Base-by-base conservation (phyloP, 2,329 filamentous ascomycete species). In the Chrysoporthe deuterocubensis region DNA sequence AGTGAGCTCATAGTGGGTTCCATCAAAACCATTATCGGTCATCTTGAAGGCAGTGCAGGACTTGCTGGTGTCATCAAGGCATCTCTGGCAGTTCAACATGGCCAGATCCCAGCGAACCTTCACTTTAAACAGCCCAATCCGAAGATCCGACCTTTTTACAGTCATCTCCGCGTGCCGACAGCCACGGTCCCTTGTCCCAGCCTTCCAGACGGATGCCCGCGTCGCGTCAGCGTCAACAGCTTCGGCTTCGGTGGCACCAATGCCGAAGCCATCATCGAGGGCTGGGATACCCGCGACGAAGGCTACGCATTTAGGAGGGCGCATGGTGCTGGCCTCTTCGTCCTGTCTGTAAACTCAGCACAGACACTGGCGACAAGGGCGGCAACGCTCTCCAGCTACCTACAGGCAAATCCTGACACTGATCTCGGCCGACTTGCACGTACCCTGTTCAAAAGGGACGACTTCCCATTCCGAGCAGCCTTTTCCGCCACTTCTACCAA, bases 1-100 rank as follows among this genome's bases (percentile, higher is more conserved):
- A 57, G 18, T 18, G 52, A 7, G 48, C 71, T 66, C 6, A 67
- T 79, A 4, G 75, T 77, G 0, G 76, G 76, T 1, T 77, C 75
- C 0, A 67, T 77, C 48, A 78, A 78, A 65, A 78, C 76, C 0
- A 73, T 78, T 1, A 72, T 78, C 8, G 82, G 81, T 14, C 81
- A 83, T 65, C 77, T 76, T 0, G 81, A 83, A 69, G 79, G 79
- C 4, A 75, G 78, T 1, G 79, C 80, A 8, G 81, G 81, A 1
- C 69, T 83, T 14, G 79, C 80, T 0, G 78, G 78, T 14, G 57
- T 83, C 26, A 72, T 83, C 16, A 81, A 80, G 67, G 73, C 75
- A 0, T 66, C 79, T 7, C 71, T 78, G 11, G 73, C 74, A 21
- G 70, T 82, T 65, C 78, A 81, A 69, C 73, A 81, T 18, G 74